These are phyloP conservation scores for Pleurotus salmoneostramineus DNA, from an alignment of 768 basidiomycete species.

Conservation along the genomic window DNA sequence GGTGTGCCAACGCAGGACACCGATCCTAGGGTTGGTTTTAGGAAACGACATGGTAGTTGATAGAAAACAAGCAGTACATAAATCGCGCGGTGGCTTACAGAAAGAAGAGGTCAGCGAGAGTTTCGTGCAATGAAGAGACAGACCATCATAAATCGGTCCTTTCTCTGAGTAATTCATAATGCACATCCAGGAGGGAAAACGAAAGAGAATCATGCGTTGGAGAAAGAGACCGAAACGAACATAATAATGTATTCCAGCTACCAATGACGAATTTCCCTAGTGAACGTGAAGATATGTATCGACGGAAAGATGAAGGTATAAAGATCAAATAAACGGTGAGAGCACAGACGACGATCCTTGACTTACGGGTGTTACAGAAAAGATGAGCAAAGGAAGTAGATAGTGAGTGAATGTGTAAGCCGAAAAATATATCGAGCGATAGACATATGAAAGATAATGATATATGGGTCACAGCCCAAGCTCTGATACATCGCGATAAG, in stretches of 20 bases:
- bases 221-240: constrained; percentile 3
- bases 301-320: not conserved
- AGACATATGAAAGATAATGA: not conserved
- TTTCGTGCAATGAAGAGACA: too few relatives aligned
- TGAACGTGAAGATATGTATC: not conserved
- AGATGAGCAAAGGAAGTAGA: constrained; percentile 2
- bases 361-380: constrained; percentile 11
- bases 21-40: too few relatives aligned
- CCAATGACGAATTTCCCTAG: not conserved
- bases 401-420: not conserved
- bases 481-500: not conserved
- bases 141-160: too few relatives aligned
- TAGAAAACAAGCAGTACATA: too few relatives aligned
- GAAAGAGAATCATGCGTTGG: too few relatives aligned
- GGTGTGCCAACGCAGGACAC: too few relatives aligned
- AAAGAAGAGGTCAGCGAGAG: too few relatives aligned
- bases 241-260: constrained; percentile 2
- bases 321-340: constrained; percentile 1
- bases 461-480: not conserved
- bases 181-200: too few relatives aligned
- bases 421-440: not conserved
- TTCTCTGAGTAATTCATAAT: too few relatives aligned
- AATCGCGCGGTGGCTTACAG: too few relatives aligned
- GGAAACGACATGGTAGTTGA: too few relatives aligned
- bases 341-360: not conserved